Conservation (phyloP, 2,329 filamentous ascomycete genomes). For the Sporothrix luriei region DNA sequence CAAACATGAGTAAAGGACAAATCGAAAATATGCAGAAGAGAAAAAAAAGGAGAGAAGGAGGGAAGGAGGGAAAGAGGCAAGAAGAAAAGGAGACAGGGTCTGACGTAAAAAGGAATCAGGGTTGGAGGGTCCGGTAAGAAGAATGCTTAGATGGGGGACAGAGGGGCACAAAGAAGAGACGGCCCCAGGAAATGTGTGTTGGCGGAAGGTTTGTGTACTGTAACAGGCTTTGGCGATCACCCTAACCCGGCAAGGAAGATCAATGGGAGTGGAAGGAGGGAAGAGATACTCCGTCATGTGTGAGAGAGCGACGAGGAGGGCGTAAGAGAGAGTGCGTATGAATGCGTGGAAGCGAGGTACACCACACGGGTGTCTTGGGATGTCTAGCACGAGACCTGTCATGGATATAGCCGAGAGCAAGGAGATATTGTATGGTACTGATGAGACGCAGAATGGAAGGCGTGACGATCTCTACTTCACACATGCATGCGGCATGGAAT, state of each 20-base stretch:
- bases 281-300: not conserved
- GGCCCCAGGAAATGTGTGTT: conserved; percentile 11
- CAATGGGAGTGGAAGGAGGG: not conserved
- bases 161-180: conserved; percentile 10
- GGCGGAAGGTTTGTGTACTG: conserved; percentile 17
- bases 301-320: not conserved
- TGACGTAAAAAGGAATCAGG: conserved; percentile 30
- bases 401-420: conserved; percentile 18
- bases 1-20: conserved; percentile 28
- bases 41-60: conserved; percentile 31
- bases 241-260: conserved; percentile 24
- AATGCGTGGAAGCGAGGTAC: not conserved
- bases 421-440: not conserved
- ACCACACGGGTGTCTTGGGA: not conserved
- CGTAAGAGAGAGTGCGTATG: not conserved
- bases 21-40: conserved; percentile 26
- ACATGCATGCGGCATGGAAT: not conserved
- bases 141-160: conserved; percentile 32
- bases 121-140: conserved; percentile 27
- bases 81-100: conserved; percentile 17
- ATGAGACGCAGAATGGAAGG: not conserved
- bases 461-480: not conserved
- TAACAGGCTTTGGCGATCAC: conserved; percentile 29
- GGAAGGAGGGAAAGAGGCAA: conserved; percentile 8
- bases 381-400: conserved; percentile 1